A percentile compares a stretch with the other conserved stretches of the same genome.
Evolutionary conservation across 768 basidiomycete species (phyloP).

Genomic region (Daedaleopsis sinensis): DNA sequence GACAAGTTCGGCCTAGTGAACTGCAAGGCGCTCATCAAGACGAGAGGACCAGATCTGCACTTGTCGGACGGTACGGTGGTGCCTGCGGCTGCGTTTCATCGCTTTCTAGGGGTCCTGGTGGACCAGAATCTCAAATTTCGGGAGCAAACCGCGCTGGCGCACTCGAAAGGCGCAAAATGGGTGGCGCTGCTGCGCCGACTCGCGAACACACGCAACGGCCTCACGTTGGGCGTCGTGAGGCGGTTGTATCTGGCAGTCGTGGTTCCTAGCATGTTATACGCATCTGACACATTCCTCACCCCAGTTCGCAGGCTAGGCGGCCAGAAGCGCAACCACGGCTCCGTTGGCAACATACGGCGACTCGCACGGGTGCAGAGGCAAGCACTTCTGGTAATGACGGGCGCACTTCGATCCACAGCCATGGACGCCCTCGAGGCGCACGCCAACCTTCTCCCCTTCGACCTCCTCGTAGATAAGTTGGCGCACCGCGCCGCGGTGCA

Average conservation of each 20-base stretch:
- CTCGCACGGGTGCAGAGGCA: constrained; percentile 17
- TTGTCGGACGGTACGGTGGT: constrained; percentile 10
- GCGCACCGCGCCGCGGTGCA: not conserved
- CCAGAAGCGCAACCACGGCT: not conserved
- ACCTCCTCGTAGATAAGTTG: not conserved
- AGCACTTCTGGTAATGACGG: constrained; percentile 18
- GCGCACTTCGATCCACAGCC: not conserved
- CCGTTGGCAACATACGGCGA: not conserved
- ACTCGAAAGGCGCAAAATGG: constrained; percentile 23
- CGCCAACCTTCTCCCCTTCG: not conserved
- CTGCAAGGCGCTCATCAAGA: too few relatives aligned
- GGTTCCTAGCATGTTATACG: constrained; percentile 35
- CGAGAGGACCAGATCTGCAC: not conserved
- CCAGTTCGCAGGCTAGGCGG: not conserved
- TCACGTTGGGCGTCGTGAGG: constrained; percentile 15
- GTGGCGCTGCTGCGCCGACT: constrained; percentile 24
- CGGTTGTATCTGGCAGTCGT: constrained; percentile 29
- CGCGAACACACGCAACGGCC: constrained; percentile 24
- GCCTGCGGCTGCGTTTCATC: constrained; percentile 18
- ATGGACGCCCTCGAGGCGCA: not conserved
- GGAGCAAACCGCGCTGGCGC: constrained; percentile 20
- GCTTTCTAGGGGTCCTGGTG: constrained; percentile 36
- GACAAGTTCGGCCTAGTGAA: constrained; percentile 19
- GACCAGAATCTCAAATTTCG: constrained; percentile 35
- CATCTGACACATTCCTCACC: constrained; percentile 6